These are phyloP conservation scores for Argentina anserina DNA, from an alignment of 306 rosid genomes.

Conservation along the genomic window DNA sequence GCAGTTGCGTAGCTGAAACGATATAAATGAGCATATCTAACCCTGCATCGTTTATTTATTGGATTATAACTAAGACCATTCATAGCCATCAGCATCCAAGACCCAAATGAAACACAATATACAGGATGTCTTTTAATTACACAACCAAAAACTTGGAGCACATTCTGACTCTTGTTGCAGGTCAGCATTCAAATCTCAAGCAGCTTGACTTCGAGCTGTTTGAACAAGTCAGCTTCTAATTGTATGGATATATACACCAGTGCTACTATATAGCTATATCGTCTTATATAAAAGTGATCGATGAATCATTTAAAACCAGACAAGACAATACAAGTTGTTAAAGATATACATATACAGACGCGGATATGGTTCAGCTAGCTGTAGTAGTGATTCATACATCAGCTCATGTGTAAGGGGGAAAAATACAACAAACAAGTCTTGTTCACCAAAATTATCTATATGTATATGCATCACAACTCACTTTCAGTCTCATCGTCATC, in stretches of 20 bases:
- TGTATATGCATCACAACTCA: constrained; percentile 21
- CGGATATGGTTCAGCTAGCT: background rate
- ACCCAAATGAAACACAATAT: background rate
- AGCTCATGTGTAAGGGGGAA: constrained; percentile 3
- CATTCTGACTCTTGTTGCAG: background rate
- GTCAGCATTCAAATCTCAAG: background rate
- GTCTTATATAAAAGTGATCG: background rate
- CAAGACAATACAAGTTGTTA: background rate
- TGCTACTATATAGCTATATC: background rate
- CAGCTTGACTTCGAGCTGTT: background rate
- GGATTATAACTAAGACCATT: background rate
- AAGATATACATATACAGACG: background rate
- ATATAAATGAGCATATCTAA: constrained; percentile 11
- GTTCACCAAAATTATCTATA: background rate
- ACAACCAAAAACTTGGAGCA: background rate
- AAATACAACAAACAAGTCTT: constrained; percentile 4
- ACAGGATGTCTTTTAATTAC: background rate
- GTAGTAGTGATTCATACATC: constrained; percentile 2
- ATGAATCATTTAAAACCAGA: background rate
- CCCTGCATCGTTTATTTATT: background rate
- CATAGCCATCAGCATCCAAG: background rate
- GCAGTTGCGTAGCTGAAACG: background rate
- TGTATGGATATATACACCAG: background rate
- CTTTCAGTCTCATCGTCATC: constrained; percentile 26
- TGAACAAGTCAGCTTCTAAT: background rate